Evolutionary conservation across 1,139 yeast species (phyloP).

Genomic region (Protomyces gravidus): DNA sequence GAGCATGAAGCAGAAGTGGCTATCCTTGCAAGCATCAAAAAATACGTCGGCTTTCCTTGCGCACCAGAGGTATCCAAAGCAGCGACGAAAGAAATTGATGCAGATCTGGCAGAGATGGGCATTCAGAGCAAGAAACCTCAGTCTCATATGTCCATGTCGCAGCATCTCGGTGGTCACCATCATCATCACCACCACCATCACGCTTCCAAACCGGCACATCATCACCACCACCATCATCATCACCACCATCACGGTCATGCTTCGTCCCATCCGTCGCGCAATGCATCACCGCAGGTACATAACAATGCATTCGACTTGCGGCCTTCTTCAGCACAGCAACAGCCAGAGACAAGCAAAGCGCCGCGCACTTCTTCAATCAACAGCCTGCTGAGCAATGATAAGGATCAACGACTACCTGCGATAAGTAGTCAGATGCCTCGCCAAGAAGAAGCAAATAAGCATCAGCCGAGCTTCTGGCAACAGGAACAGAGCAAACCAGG

Average conservation of each 20-base stretch:
- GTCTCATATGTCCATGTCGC: neutral
- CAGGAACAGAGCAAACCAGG: neutral
- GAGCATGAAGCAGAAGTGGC: conserved; percentile 56
- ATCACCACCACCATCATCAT: neutral
- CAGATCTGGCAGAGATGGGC: conserved; percentile 42
- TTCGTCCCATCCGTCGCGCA: neutral
- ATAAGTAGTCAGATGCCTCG: neutral
- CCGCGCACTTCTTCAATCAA: neutral
- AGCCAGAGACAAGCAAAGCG: neutral
- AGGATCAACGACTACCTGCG: neutral
- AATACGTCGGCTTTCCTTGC: conserved; percentile 61
- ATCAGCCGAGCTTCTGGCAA: neutral
- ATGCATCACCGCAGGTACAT: neutral
- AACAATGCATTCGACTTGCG: neutral
- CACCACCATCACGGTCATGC: neutral
- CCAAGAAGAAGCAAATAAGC: neutral
- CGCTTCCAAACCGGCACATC: neutral
- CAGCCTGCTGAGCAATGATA: neutral
- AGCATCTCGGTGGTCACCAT: neutral
- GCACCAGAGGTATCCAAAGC: conserved; percentile 53
- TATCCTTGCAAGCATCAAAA: conserved; percentile 53
- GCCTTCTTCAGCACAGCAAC: neutral
- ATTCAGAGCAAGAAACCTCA: neutral
- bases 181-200: neutral
- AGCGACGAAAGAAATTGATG: conserved; percentile 49